Conservation (phyloP, 371 early-diverging fungal genomes). For the Ecytonucleospora hepatopenaei region DNA sequence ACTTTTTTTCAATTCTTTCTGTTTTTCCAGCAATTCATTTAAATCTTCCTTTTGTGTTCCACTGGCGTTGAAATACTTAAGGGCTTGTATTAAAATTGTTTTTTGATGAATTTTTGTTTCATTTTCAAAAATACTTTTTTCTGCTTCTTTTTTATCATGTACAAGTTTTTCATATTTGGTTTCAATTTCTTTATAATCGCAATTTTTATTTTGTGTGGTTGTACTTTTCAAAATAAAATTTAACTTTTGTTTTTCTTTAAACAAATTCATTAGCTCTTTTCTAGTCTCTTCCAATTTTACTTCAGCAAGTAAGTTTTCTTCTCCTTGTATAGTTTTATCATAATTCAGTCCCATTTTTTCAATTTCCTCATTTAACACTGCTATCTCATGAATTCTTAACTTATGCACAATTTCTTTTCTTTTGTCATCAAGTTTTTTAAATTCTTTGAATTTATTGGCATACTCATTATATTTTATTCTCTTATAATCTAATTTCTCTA, state of each 20-base stretch:
- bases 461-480: slow-evolving; percentile 75
- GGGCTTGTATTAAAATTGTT: slow-evolving; percentile 12
- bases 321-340: slow-evolving; percentile 43
- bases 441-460: slow-evolving; percentile 65
- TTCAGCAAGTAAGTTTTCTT: slow-evolving; percentile 57
- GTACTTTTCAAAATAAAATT: background rate
- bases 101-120: slow-evolving; percentile 1
- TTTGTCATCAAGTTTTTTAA: slow-evolving; percentile 54
- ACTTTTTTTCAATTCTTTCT: background rate
- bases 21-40: slow-evolving; percentile 17
- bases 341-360: slow-evolving; percentile 32
- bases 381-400: slow-evolving; percentile 60
- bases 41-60: slow-evolving; percentile 29
- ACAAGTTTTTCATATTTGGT: background rate
- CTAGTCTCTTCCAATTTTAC: slow-evolving; percentile 8
- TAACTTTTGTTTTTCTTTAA: slow-evolving; percentile 1
- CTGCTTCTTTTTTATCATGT: background rate
- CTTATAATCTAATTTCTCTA: slow-evolving; percentile 73
- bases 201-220: background rate
- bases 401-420: slow-evolving; percentile 56
- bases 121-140: slow-evolving; percentile 1
- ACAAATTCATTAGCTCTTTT: background rate
- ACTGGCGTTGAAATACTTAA: slow-evolving; percentile 13
- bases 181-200: background rate
- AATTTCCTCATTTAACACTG: slow-evolving; percentile 58